Evolutionary conservation across 441 rosid species (phyloP).

Genomic region (Jatropha multifida): DNA sequence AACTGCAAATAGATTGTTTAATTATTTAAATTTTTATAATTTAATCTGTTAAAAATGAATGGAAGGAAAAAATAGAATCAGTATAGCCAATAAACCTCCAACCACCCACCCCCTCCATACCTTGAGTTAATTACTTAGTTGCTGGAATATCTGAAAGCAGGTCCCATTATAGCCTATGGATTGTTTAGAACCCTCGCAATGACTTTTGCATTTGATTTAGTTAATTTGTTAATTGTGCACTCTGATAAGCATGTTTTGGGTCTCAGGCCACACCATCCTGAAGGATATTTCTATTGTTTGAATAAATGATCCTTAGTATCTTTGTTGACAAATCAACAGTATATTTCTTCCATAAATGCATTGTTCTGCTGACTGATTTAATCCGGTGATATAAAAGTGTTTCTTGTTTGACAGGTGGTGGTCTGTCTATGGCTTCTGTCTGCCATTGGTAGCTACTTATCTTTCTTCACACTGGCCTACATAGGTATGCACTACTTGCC

Average conservation of each 20-base stretch:
- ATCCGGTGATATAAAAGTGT: not conserved
- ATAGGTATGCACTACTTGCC: constrained; percentile 52
- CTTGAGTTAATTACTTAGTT: not conserved
- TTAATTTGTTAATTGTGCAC: not conserved
- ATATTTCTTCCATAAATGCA: not conserved
- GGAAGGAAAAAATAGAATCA: too few relatives aligned
- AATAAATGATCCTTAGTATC: not conserved
- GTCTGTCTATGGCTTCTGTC: constrained; percentile 87
- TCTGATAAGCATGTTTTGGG: not conserved
- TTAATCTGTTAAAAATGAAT: too few relatives aligned
- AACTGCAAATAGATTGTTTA: too few relatives aligned
- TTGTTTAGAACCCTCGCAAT: not conserved
- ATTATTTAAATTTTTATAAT: too few relatives aligned
- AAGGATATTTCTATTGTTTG: not conserved
- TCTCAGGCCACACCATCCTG: not conserved
- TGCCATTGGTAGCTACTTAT: constrained; percentile 74
- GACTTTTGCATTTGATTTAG: not conserved
- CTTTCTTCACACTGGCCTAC: constrained; percentile 83
- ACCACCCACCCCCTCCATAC: not conserved
- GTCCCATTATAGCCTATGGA: not conserved
- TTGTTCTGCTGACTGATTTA: not conserved
- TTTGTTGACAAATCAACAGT: not conserved
- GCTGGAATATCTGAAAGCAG: not conserved
- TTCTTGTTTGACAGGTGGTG: constrained; percentile 63
- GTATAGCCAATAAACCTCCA: too few relatives aligned